Percentiles rank a stretch among this genome's conserved stretches.
phyloP scores from a whole-genome alignment of 2,329 filamentous ascomycete genomes.

The Ophiostoma quercus region DNA sequence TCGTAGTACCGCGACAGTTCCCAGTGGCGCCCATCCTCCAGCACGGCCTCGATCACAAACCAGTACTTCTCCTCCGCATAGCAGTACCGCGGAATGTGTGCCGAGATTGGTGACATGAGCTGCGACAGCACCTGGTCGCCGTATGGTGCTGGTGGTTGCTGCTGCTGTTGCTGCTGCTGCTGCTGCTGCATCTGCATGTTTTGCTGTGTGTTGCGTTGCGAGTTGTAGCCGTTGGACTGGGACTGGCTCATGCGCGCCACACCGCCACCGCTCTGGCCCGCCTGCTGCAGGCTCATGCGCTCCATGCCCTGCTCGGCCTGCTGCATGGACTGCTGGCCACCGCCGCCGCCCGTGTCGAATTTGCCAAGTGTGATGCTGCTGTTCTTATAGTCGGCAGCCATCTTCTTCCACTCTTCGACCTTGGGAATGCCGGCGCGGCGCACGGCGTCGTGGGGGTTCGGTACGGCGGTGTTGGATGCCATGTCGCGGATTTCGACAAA shows the following conservation, averaged over 20 bases:
- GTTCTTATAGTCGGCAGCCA: slow-evolving; percentile 98
- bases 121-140: slow-evolving; percentile 44
- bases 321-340: slow-evolving; percentile 34
- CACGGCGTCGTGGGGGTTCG: slow-evolving; percentile 79
- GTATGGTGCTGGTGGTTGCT: slow-evolving; percentile 15
- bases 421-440: slow-evolving; percentile 82
- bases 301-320: slow-evolving; percentile 67
- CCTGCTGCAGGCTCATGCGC: slow-evolving; percentile 68
- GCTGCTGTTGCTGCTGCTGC: slow-evolving; percentile 31
- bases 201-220: slow-evolving; percentile 33
- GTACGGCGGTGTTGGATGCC: slow-evolving; percentile 74
- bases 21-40: slow-evolving; percentile 89
- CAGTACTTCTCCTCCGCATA: slow-evolving; percentile 98
- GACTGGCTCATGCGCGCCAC: slow-evolving; percentile 42
- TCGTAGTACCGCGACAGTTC: slow-evolving; percentile 93
- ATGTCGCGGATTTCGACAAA: slow-evolving; percentile 97
- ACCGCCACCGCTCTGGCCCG: slow-evolving; percentile 33
- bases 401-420: slow-evolving; percentile 99
- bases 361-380: slow-evolving; percentile 95
- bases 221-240: slow-evolving; percentile 33
- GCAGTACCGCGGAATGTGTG: slow-evolving; percentile 85
- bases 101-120: slow-evolving; percentile 70
- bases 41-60: slow-evolving; percentile 89
- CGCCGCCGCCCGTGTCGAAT: slow-evolving; percentile 56
- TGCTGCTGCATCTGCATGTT: slow-evolving; percentile 35